Evolutionary conservation across 129 eudicot species (phyloP), one percentile per base, ranked within the genome.

Genomic region (Erigeron canadensis): DNA sequence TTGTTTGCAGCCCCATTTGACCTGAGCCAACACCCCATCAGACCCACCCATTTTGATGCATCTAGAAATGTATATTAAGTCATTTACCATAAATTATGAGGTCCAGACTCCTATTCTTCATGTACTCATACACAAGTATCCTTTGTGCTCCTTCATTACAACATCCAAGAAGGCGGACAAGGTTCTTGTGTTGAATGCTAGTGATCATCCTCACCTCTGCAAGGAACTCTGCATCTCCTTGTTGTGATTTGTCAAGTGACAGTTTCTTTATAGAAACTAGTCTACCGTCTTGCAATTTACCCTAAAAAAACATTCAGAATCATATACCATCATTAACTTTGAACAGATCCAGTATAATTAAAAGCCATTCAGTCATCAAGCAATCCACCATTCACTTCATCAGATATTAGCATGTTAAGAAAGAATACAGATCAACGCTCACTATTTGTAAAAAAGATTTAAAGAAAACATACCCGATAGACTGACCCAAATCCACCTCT

Each of bases 401-500:
- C 1, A 28, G 34, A 28, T 28, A 28, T 28, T 28, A 28, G 34
- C 34, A 28, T 28, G 34, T 28, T 28, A 28, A 69, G 63, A 51
- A 37, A 43, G 39, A 38, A 70, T 16, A 69, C 6, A 12, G 11
- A 38, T 22, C 19, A 39, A 53, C 64, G 54, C 38, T 13, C 21
- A 19, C 22, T 22, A 42, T 57, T 15, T 34, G 10, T 12, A 8
- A 42, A 55, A 38, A 71, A 11, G 3, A 16, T 23, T 34, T 17
- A 19, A 46, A 21, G 65, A 50, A 47, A 42, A 71, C 63, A 59
- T 83, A 86, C 92, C 88, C 70, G 60, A 77, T 79, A 84, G 45
- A 87, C 94, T 0, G 86, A 86, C 57, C 94, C 94, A 67, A 84
- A 87, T 56, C 94, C 94, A 64, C 94, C 94, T 80, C 79, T 71